phyloP scores from a whole-genome alignment of 371 early-diverging fungal species.

The Mucor indicus region DNA sequence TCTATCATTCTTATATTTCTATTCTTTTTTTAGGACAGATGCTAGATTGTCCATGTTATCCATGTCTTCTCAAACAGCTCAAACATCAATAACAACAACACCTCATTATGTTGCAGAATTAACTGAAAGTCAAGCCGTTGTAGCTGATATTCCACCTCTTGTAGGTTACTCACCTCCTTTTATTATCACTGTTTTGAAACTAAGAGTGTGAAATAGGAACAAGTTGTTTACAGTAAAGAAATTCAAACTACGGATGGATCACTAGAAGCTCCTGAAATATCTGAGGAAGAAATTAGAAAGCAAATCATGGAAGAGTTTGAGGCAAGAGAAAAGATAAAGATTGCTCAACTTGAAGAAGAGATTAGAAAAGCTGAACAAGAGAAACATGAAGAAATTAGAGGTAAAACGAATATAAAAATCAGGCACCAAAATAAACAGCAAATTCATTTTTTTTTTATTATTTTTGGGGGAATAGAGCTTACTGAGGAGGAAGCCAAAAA shows the following conservation, averaged over 20 bases:
- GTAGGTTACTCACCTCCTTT: conserved; percentile 27
- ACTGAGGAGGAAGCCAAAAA: conserved; percentile 76
- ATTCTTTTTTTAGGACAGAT: conserved; percentile 8
- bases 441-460: neutral
- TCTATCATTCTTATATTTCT: too few species aligned
- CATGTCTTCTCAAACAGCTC: conserved; percentile 27
- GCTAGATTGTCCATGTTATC: conserved; percentile 28
- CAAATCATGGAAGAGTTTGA: conserved; percentile 60
- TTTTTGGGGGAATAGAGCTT: conserved; percentile 58
- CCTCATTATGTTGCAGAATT: conserved; percentile 55
- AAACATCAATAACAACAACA: conserved; percentile 5
- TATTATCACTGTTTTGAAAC: neutral
- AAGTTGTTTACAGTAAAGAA: conserved; percentile 88
- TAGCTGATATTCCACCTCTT: conserved; percentile 83
- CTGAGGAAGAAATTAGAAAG: conserved; percentile 62
- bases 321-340: conserved; percentile 56
- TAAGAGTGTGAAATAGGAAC: conserved; percentile 51
- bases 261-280: conserved; percentile 53
- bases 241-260: conserved; percentile 76
- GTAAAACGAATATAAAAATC: conserved; percentile 3
- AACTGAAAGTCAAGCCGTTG: conserved; percentile 59
- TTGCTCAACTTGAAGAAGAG: conserved; percentile 61
- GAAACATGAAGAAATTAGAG: conserved; percentile 41
- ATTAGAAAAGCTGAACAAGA: conserved; percentile 52
- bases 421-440: neutral